These are phyloP conservation scores for Pseudocercospora macadamiae DNA, from an alignment of 2,329 filamentous ascomycete genomes.

Conservation along the genomic window DNA sequence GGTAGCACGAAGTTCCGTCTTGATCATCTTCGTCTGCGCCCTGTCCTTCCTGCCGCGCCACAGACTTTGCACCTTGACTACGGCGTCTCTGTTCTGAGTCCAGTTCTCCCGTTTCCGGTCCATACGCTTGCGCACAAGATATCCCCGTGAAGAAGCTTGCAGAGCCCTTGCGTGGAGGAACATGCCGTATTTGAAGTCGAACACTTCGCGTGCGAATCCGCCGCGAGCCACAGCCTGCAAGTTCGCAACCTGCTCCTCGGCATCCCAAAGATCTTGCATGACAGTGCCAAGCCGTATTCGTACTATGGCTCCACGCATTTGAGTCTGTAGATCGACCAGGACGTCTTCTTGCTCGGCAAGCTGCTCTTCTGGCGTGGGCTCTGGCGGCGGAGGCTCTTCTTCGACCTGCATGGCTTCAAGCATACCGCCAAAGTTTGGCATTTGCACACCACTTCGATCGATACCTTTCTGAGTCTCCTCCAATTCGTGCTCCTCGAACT, in stretches of 20 bases:
- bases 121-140: slow-evolving; percentile 68
- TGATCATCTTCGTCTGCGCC: slow-evolving; percentile 51
- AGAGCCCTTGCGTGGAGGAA: slow-evolving; percentile 75
- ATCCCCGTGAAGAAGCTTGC: slow-evolving; percentile 78
- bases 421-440: slow-evolving; percentile 98
- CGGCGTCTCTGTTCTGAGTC: slow-evolving; percentile 67
- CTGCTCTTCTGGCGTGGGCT: slow-evolving; percentile 87
- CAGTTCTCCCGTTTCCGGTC: slow-evolving; percentile 67
- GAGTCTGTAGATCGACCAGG: slow-evolving; percentile 81
- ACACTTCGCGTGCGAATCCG: slow-evolving; percentile 82
- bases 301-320: slow-evolving; percentile 78
- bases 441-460: slow-evolving; percentile 89
- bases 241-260: slow-evolving; percentile 75
- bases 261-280: slow-evolving; percentile 90
- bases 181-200: slow-evolving; percentile 82
- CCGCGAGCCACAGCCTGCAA: slow-evolving; percentile 86
- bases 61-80: slow-evolving; percentile 81
- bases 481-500: slow-evolving; percentile 96
- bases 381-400: slow-evolving; percentile 71
- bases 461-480: slow-evolving; percentile 96
- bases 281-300: slow-evolving; percentile 75
- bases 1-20: slow-evolving; percentile 49
- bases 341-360: slow-evolving; percentile 72
- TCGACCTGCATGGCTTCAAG: slow-evolving; percentile 92
- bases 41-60: slow-evolving; percentile 66